These are phyloP conservation scores for Purpureocillium takamizusanense DNA, from an alignment of 2,329 filamentous ascomycete species.

Conservation along the genomic window DNA sequence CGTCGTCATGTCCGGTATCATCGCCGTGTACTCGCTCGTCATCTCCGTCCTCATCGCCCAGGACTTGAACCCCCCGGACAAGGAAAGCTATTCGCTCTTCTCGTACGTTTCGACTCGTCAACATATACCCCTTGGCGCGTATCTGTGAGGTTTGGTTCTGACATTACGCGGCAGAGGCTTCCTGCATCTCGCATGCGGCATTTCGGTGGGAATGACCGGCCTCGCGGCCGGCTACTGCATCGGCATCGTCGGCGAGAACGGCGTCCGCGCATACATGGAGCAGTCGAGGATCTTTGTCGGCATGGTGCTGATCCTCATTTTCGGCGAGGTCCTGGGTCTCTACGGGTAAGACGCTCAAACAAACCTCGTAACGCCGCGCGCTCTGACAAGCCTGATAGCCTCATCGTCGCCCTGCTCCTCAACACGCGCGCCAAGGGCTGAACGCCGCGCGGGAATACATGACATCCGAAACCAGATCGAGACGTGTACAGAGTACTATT, in stretches of 20 bases:
- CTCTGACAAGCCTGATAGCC: constrained; percentile 34
- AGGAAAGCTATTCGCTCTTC: constrained; percentile 71
- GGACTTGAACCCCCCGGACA: constrained; percentile 66
- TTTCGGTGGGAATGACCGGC: constrained; percentile 87
- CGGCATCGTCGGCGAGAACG: constrained; percentile 88
- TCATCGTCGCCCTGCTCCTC: constrained; percentile 88
- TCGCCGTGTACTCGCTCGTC: constrained; percentile 95
- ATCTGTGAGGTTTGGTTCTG: constrained; percentile 5
- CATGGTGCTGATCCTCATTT: constrained; percentile 98
- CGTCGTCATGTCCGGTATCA: constrained; percentile 98
- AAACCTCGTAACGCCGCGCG: background rate
- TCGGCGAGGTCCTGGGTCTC: constrained; percentile 91
- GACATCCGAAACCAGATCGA: background rate
- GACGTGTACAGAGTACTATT: background rate
- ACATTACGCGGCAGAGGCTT: constrained; percentile 53
- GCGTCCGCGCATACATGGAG: constrained; percentile 91
- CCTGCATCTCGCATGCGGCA: constrained; percentile 84
- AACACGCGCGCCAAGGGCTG: constrained; percentile 74
- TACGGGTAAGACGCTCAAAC: constrained; percentile 63
- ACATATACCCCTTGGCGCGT: background rate
- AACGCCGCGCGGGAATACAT: constrained; percentile 5
- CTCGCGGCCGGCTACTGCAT: constrained; percentile 94
- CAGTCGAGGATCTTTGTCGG: constrained; percentile 95
- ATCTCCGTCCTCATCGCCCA: constrained; percentile 93
- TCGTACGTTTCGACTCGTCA: constrained; percentile 41